Evolutionary conservation across 176 grass and related monocot species (phyloP).

Genomic region (Aegilops speltoides): DNA sequence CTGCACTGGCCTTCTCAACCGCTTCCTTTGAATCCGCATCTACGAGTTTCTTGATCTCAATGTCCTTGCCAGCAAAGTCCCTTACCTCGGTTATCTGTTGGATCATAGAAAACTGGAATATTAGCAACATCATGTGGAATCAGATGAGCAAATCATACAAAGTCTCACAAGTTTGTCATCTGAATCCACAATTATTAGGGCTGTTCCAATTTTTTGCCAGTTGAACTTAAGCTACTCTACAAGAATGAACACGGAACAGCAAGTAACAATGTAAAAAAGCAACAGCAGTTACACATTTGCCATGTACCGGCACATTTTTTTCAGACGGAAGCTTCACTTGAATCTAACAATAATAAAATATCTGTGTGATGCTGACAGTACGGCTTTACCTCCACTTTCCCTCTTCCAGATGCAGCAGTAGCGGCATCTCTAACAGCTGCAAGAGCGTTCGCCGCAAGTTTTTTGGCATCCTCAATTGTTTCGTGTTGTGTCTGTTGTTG

Average conservation of each 20-base stretch:
- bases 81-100: constrained; percentile 83
- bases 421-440: constrained; percentile 73
- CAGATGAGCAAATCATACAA: background rate
- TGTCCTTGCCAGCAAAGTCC: constrained; percentile 91
- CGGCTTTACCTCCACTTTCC: constrained; percentile 80
- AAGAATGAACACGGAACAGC: background rate
- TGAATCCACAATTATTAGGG: background rate
- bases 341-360: background rate
- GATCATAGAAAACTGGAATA: background rate
- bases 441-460: constrained; percentile 79
- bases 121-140: background rate
- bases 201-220: background rate
- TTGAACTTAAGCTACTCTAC: background rate
- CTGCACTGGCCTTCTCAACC: constrained; percentile 70
- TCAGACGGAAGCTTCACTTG: background rate
- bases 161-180: background rate
- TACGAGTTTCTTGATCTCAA: constrained; percentile 89
- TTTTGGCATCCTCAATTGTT: constrained; percentile 71
- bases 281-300: background rate
- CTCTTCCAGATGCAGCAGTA: constrained; percentile 54
- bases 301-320: background rate
- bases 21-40: constrained; percentile 91
- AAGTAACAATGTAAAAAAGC: background rate
- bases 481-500: constrained; percentile 41
- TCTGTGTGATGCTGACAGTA: background rate